Conservation (phyloP, 257 asterid genomes). For the Solanum tarijense region DNA sequence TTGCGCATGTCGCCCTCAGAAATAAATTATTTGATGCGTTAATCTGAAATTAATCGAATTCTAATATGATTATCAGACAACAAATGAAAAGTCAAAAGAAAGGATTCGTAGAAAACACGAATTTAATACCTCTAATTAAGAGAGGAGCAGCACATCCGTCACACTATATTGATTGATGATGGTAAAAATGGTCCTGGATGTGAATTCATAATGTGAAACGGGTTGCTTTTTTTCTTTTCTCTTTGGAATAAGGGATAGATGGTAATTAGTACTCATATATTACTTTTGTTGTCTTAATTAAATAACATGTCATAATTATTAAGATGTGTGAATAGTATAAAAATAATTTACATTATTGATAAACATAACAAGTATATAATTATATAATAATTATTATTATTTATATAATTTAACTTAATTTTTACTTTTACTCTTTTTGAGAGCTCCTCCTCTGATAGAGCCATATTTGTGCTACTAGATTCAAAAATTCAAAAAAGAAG, state of each 20-base stretch:
- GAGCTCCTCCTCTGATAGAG: slow-evolving; percentile 1
- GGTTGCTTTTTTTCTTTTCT: not conserved
- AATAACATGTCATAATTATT: not conserved
- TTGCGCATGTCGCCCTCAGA: too few relatives aligned
- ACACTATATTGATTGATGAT: too few relatives aligned
- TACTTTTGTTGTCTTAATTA: not conserved
- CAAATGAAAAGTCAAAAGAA: too few relatives aligned
- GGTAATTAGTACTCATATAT: not conserved
- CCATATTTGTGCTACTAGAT: not conserved
- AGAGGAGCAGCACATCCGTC: too few relatives aligned
- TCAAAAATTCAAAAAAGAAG: not conserved
- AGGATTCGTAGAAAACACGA: too few relatives aligned
- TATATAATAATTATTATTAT: not conserved
- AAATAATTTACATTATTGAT: too few relatives aligned
- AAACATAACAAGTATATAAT: not conserved
- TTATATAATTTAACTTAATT: not conserved
- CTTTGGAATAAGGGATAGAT: not conserved
- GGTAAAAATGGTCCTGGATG: not conserved
- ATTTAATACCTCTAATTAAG: too few relatives aligned
- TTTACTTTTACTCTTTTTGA: not conserved
- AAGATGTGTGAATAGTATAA: too few relatives aligned
- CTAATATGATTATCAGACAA: too few relatives aligned
- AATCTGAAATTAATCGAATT: too few relatives aligned
- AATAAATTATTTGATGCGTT: too few relatives aligned
- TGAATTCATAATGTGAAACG: not conserved